Conservation (phyloP, 257 asterid genomes). For the Forsythia viridissima region DNA sequence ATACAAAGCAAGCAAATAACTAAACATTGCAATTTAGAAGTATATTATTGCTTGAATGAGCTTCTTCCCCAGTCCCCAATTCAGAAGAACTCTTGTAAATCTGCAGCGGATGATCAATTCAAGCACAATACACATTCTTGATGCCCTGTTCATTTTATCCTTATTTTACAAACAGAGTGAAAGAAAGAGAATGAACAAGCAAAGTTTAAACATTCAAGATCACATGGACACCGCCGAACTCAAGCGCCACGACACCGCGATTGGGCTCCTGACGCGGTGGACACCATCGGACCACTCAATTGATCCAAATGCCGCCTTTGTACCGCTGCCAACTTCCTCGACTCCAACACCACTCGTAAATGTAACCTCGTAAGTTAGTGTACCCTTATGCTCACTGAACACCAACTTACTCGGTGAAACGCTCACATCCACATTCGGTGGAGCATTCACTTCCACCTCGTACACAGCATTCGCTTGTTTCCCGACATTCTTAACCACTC, state of each 20-base stretch:
- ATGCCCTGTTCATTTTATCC: not conserved
- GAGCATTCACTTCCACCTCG: conserved; percentile 68
- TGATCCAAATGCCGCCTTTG: conserved; percentile 64
- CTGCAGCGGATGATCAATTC: not conserved
- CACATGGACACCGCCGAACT: conserved; percentile 54
- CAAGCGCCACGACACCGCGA: conserved; percentile 58
- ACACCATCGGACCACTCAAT: conserved; percentile 76
- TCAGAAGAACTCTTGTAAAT: not conserved
- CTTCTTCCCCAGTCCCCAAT: not conserved
- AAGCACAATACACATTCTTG: not conserved
- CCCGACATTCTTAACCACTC: conserved; percentile 81
- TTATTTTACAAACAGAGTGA: not conserved
- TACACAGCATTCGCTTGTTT: conserved; percentile 40
- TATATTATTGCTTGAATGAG: not conserved
- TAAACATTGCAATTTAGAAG: not conserved
- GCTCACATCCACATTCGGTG: conserved; percentile 66
- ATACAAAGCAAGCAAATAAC: not conserved
- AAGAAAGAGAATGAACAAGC: not conserved
- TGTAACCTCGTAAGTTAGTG: conserved; percentile 66
- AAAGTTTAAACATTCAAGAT: conserved; percentile 6
- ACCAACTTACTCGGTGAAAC: conserved; percentile 67
- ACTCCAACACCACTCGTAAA: conserved; percentile 41
- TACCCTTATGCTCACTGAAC: conserved; percentile 40
- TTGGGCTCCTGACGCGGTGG: conserved; percentile 77
- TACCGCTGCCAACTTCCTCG: conserved; percentile 27